Evolutionary conservation across 805 yeast genomes (phyloP), one percentile per base, ranked within the genome.

Genomic region (Teunomyces funiuensis): DNA sequence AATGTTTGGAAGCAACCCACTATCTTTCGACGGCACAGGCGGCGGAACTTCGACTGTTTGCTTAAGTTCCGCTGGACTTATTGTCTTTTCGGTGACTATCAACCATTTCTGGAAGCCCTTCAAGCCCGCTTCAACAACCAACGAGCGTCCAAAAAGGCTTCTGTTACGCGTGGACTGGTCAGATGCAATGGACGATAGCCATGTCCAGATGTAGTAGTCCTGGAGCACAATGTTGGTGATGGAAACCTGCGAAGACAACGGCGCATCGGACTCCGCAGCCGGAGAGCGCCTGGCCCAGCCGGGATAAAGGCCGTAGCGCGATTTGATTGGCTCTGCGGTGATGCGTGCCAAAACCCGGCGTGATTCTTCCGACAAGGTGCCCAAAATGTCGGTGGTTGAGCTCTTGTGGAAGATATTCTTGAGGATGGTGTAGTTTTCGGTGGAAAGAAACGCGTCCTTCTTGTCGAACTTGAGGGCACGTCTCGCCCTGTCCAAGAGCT

Each of bases 171-270:
- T 70, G 0, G 88, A 78, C 55, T 86, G 85, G 56, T 88, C 96
- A 23, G 81, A 73, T 0, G 87, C 87, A 17, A 88, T 58, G 2
- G 88, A 76, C 1, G 89, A 79, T 54, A 88, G 69, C 96, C 96
- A 88, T 0, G 96, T 78, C 96, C 96, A 88, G 20, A 88, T 86
- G 55, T 83, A 88, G 60, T 85, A 88, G 60, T 88, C 96, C 60
- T 87, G 95, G 14, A 88, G 79, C 5, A 86, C 74, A 1, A 85
- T 83, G 44, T 85, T 75, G 6, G 77, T 66, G 7, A 86, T 67
- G 33, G 57, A 46, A 14, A 66, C 57, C 41, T 61, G 64, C 28
- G 65, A 73, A 64, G 50, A 66, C 25, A 61, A 49, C 2, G 74
- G 74, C n/a, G 68, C 64, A 43, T 43, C 61, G 38, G 54, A 54